Conservation (phyloP, 331 rosid species). For the Malus hybrid region DNA sequence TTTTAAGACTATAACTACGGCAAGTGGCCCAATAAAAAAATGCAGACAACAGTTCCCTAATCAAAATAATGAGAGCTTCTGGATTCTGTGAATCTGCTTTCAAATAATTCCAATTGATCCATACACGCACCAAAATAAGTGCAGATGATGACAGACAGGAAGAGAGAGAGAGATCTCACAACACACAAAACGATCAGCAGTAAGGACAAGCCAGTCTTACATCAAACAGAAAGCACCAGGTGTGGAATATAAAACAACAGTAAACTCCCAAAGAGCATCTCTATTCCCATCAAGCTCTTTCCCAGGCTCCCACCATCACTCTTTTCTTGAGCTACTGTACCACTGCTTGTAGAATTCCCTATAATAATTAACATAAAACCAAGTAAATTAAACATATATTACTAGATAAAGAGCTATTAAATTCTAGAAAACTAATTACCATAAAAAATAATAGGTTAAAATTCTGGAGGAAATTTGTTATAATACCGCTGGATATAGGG, state of each 20-base stretch:
- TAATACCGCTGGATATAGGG: conserved; percentile 18
- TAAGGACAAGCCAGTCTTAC: not conserved
- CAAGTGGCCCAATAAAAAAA: no score
- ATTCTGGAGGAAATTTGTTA: not conserved
- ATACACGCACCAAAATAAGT: no score
- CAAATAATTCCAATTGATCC: not conserved
- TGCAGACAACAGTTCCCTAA: no score
- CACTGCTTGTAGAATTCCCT: conserved; percentile 26
- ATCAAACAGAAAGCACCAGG: conserved; percentile 3
- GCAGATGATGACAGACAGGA: not conserved
- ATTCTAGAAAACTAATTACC: not conserved
- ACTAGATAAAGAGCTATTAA: not conserved
- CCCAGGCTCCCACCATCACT: conserved; percentile 24
- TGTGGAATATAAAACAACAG: conserved; percentile 22
- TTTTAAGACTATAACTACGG: no score
- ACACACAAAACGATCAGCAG: not conserved
- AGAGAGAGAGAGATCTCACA: not conserved
- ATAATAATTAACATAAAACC: not conserved
- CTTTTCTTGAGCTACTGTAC: conserved; percentile 3
- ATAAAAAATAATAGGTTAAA: not conserved
- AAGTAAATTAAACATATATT: not conserved
- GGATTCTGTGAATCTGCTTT: not conserved
- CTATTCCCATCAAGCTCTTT: conserved; percentile 15
- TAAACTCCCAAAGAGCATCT: conserved; percentile 15
- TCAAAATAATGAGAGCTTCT: fast-evolving